A percentile compares a stretch with the other conserved stretches of the same genome.
phyloP scores from a whole-genome alignment of 805 yeast genomes.

The Ogataea pignaliae region DNA sequence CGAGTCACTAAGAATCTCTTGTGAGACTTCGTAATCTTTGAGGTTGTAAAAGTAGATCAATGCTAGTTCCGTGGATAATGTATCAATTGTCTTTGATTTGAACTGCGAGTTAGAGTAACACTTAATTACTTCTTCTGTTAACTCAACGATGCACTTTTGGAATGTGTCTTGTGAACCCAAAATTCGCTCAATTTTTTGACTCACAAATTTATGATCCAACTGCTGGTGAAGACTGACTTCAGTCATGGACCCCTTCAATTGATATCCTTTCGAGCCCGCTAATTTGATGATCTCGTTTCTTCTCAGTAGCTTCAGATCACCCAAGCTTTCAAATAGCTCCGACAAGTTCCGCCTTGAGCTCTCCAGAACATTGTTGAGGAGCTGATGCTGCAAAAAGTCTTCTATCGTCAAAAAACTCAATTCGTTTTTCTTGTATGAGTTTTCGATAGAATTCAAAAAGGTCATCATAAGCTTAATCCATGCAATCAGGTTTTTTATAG shows the following conservation, averaged over 20 bases:
- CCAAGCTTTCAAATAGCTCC: conserved; percentile 36
- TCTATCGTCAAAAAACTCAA: conserved; percentile 38
- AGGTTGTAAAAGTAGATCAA: conserved; percentile 52
- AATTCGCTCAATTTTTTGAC: conserved; percentile 16
- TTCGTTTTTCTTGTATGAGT: conserved; percentile 32
- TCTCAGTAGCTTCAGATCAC: conserved; percentile 45
- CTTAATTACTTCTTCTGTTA: conserved; percentile 54
- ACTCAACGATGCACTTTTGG: conserved; percentile 38
- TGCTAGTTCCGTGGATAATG: conserved; percentile 77
- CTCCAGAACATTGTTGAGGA: conserved; percentile 17
- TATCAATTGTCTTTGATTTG: conserved; percentile 64
- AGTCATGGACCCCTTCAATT: conserved; percentile 28
- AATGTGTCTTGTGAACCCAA: conserved; percentile 34
- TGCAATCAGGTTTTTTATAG: conserved; percentile 27
- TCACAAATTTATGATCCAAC: conserved; percentile 7
- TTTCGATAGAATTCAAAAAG: conserved; percentile 21
- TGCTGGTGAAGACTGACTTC: conserved; percentile 14
- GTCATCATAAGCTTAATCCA: conserved; percentile 24
- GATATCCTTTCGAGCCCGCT: conserved; percentile 28
- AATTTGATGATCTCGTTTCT: conserved; percentile 38
- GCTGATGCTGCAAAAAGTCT: conserved; percentile 30
- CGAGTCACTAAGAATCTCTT: conserved; percentile 59
- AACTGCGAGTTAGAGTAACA: conserved; percentile 45
- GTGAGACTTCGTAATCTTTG: conserved; percentile 55
- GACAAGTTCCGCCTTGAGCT: conserved; percentile 19